These are phyloP conservation scores for Citrus sp. DNA, from an alignment of 345 rosid species.

Conservation along the genomic window DNA sequence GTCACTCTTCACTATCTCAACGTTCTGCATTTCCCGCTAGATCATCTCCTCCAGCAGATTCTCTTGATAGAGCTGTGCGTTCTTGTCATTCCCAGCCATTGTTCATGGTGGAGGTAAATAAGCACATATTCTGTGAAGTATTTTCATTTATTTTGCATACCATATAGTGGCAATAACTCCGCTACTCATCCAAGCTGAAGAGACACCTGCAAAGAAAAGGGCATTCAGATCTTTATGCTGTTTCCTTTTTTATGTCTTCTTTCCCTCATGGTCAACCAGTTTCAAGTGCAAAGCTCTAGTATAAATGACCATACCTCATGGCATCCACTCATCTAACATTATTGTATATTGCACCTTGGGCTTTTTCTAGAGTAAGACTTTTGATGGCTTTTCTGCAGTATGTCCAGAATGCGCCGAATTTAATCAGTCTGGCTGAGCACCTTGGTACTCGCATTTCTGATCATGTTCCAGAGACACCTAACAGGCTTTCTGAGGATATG, in stretches of 20 bases:
- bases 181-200: not conserved
- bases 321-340: not conserved
- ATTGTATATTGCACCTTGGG: not conserved
- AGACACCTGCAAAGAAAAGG: not conserved
- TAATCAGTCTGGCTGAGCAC: constrained; percentile 93
- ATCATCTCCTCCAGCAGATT: constrained; percentile 51
- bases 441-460: constrained; percentile 86
- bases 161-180: not conserved
- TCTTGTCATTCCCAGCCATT: constrained; percentile 84
- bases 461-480: constrained; percentile 86
- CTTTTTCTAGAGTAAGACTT: constrained; percentile 14
- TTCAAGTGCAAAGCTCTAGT: not conserved
- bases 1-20: constrained; percentile 81
- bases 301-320: not conserved
- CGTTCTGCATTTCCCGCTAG: constrained; percentile 47
- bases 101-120: constrained; percentile 71
- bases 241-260: not conserved
- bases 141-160: not conserved
- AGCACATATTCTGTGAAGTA: not conserved
- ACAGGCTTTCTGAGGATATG: constrained; percentile 96
- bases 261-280: not conserved
- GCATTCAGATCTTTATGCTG: not conserved
- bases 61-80: constrained; percentile 52
- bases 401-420: constrained; percentile 58
- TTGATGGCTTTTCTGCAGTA: constrained; percentile 43